Percentiles rank a stretch among this genome's conserved stretches.
Evolutionary conservation across 78 protist genomes (phyloP).

Genomic region (Isochrysis galbana): DNA sequence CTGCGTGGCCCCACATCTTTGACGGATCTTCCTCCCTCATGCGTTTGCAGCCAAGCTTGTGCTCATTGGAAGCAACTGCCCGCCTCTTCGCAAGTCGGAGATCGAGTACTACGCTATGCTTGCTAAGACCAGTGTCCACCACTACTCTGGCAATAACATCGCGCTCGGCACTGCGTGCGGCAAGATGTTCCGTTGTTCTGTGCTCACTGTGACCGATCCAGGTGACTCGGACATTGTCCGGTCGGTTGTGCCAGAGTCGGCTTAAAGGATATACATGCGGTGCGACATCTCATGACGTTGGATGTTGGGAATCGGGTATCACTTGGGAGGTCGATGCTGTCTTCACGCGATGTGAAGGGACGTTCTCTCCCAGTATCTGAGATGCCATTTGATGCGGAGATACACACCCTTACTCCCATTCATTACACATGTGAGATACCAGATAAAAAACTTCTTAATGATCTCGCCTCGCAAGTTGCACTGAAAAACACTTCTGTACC

Average conservation of each 20-base stretch:
- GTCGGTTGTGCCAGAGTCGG: neutral
- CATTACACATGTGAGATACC: too few relatives aligned
- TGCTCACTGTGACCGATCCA: slow-evolving; percentile 89
- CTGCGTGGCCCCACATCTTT: too few relatives aligned
- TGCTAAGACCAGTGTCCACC: slow-evolving; percentile 92
- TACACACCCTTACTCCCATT: too few relatives aligned
- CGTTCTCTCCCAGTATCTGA: neutral
- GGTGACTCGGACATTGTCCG: slow-evolving; percentile 96
- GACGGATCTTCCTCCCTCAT: neutral
- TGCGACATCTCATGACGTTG: neutral
- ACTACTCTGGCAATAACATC: slow-evolving; percentile 97
- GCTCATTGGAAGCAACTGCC: slow-evolving; percentile 96
- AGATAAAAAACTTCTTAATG: too few relatives aligned
- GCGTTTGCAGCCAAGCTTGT: slow-evolving; percentile 86
- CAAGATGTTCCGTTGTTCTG: slow-evolving; percentile 87
- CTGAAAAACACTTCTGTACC: too few relatives aligned
- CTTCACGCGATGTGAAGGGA: neutral
- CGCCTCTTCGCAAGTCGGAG: slow-evolving; percentile 96
- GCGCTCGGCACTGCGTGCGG: slow-evolving; percentile 99
- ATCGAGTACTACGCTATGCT: slow-evolving; percentile 99
- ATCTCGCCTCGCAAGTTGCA: too few relatives aligned
- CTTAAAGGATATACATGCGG: neutral
- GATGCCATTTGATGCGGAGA: neutral
- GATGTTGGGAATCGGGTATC: too few relatives aligned
- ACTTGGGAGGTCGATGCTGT: neutral